Percentiles rank a stretch among this genome's conserved stretches.
phyloP scores from a whole-genome alignment of 2,329 filamentous ascomycete species.

The Elsinoe fawcettii region DNA sequence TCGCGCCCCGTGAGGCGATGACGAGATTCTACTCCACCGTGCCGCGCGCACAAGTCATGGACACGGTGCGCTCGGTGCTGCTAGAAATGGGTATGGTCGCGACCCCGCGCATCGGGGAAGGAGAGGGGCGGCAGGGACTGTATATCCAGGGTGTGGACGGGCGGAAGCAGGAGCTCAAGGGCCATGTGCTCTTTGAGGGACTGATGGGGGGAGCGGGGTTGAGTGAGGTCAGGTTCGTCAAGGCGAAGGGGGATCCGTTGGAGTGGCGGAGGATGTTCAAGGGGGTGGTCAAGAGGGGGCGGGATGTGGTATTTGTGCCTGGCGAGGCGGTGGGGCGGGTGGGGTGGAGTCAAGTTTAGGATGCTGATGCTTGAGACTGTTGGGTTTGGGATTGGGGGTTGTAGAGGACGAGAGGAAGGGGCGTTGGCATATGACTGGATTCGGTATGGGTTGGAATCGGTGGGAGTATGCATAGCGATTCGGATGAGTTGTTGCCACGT shows the following conservation, averaged over 20 bases:
- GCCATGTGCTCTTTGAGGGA: constrained; percentile 63
- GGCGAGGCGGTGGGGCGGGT: constrained; percentile 4
- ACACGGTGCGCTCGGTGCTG: constrained; percentile 71
- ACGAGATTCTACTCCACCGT: constrained; percentile 88
- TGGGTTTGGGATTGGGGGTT: neutral
- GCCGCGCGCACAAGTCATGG: constrained; percentile 64
- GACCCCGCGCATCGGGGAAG: constrained; percentile 31
- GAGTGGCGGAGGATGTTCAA: constrained; percentile 98
- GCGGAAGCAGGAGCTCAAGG: constrained; percentile 63
- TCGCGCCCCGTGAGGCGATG: constrained; percentile 77
- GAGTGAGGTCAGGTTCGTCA: constrained; percentile 83
- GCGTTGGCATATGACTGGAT: too few species aligned
- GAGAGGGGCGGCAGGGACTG: constrained; percentile 45
- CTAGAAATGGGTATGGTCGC: constrained; percentile 78
- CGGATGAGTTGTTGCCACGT: too few species aligned
- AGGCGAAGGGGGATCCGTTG: constrained; percentile 88
- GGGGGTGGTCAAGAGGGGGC: constrained; percentile 79
- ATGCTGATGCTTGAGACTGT: neutral
- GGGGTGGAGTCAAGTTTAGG: constrained; percentile 13
- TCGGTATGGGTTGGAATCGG: too few species aligned
- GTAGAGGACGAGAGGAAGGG: too few species aligned
- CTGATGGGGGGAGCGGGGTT: constrained; percentile 43
- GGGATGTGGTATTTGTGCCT: constrained; percentile 62
- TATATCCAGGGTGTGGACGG: constrained; percentile 69
- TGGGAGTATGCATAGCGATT: too few species aligned